Conservation (phyloP, 441 rosid species). For the Gossypium schwendimanii region DNA sequence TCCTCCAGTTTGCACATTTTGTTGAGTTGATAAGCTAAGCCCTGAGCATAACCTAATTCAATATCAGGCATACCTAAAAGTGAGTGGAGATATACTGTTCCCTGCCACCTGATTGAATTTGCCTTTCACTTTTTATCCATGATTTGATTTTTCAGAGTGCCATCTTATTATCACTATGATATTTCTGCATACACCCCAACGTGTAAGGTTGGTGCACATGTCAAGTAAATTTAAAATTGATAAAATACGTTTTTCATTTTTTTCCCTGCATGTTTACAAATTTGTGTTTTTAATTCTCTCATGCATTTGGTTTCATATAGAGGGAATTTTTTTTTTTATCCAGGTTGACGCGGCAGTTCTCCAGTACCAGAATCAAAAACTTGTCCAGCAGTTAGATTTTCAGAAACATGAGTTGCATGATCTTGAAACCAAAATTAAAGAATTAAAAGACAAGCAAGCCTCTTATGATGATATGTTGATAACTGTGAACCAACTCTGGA, state of each 20-base stretch:
- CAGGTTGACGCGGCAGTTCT: conserved; percentile 77
- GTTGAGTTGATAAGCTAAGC: background rate
- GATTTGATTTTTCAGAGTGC: background rate
- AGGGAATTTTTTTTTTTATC: background rate
- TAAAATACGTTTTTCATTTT: background rate
- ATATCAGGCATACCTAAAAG: background rate
- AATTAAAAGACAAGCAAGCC: conserved; percentile 45
- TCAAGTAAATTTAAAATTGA: background rate
- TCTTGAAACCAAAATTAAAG: conserved; percentile 53
- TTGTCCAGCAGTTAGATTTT: conserved; percentile 65
- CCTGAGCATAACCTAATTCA: background rate
- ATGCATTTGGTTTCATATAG: background rate
- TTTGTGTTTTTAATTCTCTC: background rate
- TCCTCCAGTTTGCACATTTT: background rate
- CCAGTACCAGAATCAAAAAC: conserved; percentile 76
- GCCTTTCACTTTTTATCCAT: background rate
- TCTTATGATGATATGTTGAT: conserved; percentile 61
- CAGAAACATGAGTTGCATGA: conserved; percentile 68
- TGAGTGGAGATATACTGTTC: background rate
- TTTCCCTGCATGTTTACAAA: background rate
- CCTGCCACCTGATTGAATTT: background rate
- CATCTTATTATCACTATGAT: background rate
- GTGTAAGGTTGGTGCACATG: background rate
- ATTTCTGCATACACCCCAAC: background rate
- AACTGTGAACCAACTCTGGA: conserved; percentile 64